Conservation (phyloP, 2,329 filamentous ascomycete species). For the Dothistroma septosporum region DNA sequence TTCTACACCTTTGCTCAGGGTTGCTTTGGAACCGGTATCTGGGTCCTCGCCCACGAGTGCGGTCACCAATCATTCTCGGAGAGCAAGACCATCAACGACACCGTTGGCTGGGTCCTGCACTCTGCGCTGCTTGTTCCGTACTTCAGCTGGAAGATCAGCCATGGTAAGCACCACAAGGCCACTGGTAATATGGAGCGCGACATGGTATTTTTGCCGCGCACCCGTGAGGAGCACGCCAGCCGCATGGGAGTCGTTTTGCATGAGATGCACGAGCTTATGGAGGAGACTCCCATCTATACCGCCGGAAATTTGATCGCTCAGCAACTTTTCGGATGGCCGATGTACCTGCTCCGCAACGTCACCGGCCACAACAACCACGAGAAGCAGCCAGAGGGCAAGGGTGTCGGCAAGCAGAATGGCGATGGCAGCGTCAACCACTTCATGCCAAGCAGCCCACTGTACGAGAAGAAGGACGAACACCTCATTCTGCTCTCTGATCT, state of each 20-base stretch:
- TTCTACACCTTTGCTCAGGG: constrained; percentile 78
- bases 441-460: constrained; percentile 79
- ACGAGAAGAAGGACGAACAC: constrained; percentile 84
- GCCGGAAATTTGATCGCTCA: constrained; percentile 70
- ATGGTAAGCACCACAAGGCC: constrained; percentile 99
- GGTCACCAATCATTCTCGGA: constrained; percentile 94
- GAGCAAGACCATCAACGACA: constrained; percentile 86
- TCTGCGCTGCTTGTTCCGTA: constrained; percentile 88
- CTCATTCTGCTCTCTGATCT: constrained; percentile 83
- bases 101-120: constrained; percentile 87
- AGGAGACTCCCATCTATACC: constrained; percentile 89
- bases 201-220: constrained; percentile 98
- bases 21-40: constrained; percentile 86
- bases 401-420: constrained; percentile 87
- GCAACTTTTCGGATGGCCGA: constrained; percentile 88
- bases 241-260: constrained; percentile 70
- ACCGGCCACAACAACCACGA: constrained; percentile 96
- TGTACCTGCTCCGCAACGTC: constrained; percentile 87
- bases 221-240: constrained; percentile 72
- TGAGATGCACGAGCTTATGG: constrained; percentile 81
- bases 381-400: constrained; percentile 86
- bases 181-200: constrained; percentile 96
- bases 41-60: constrained; percentile 97
- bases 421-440: constrained; percentile 90
- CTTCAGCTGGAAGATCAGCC: constrained; percentile 99